Percentiles rank a stretch among this genome's conserved stretches.
Evolutionary conservation across 2,329 filamentous ascomycete species (phyloP).

Genomic region (Verticillium nonalfalfae): DNA sequence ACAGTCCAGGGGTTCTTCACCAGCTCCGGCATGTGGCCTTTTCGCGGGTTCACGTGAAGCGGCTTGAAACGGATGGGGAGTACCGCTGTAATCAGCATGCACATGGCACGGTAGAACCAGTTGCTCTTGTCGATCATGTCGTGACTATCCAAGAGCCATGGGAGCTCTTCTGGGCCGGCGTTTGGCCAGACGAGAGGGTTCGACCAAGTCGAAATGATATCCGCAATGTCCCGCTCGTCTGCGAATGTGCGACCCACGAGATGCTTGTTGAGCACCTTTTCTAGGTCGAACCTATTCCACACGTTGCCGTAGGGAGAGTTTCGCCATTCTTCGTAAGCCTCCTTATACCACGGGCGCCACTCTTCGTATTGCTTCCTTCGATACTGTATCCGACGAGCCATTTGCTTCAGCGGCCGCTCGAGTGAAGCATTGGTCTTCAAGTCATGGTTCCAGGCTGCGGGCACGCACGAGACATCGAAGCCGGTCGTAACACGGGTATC

Average conservation of each 20-base stretch:
- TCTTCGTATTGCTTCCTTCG: not conserved
- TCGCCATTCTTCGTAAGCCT: slow-evolving; percentile 3
- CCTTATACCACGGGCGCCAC: slow-evolving; percentile 4
- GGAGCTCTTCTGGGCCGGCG: not conserved
- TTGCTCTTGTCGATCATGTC: not conserved
- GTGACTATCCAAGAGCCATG: not conserved
- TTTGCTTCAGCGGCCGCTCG: not conserved
- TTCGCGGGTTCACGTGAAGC: not conserved
- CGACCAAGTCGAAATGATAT: not conserved
- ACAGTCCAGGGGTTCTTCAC: not conserved
- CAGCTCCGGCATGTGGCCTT: not conserved
- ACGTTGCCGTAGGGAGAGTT: slow-evolving; percentile 4
- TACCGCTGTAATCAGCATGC: not conserved
- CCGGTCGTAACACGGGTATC: not conserved
- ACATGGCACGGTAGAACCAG: slow-evolving; percentile 9
- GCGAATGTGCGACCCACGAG: not conserved
- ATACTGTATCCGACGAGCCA: not conserved
- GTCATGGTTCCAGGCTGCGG: not conserved
- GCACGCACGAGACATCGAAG: not conserved
- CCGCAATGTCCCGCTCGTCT: not conserved
- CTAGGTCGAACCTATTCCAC: not conserved
- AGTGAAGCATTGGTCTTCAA: not conserved
- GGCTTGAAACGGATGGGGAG: not conserved
- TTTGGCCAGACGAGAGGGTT: not conserved
- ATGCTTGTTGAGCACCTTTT: not conserved